Base-by-base conservation (phyloP, 345 rosid species). In the Euphorbia lathyris region DNA sequence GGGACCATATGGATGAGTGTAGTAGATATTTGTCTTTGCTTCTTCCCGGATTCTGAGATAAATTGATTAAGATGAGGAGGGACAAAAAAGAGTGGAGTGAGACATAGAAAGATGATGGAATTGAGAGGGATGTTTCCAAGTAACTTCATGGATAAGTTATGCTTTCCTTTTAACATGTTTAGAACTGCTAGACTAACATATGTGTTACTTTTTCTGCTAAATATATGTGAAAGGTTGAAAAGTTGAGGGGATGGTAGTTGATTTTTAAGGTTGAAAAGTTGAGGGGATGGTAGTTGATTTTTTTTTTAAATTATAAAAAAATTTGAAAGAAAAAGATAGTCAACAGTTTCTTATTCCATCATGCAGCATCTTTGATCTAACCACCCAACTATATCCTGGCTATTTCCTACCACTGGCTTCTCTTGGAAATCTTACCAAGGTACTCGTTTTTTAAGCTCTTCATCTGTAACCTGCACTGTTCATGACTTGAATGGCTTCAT, bases 361-460 rank as follows among this genome's bases (percentile, higher is more conserved):
- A 10, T 68, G 79, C 92, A 94, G 97, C 81, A 86, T 94, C 89
- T 91, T 94, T 82, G 97, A 91, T 82, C 81, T 94, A 47, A 83
- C 87, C 0, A 94, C 99, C 43, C 99, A 87, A 69, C 65, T 91
- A 59, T 91, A 94, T 85, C 99, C 98, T 76, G 74, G 87, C 79
- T 90, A 91, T 79, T 94, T 94, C 82, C 87, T 91, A 61, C 88
- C 85, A 13, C 72, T 94, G 71, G 98, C 98, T 65, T 94, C 98
- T 79, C 84, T 90, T 12, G 98, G 98, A 68, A 94, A 94, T 85
- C 93, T 94, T 66, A 68, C 98, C 56, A 91, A 94, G 96, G 98
- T 94, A 87, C 60, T 73, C n/a, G 73, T 61, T 42, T 30, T 30
- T 25, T 14, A 38, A 66, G 55, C 34, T 30, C 66, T 66, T 32